These are phyloP conservation scores for Eremothecium coryli DNA, from an alignment of 1,139 yeast species.

Conservation along the genomic window DNA sequence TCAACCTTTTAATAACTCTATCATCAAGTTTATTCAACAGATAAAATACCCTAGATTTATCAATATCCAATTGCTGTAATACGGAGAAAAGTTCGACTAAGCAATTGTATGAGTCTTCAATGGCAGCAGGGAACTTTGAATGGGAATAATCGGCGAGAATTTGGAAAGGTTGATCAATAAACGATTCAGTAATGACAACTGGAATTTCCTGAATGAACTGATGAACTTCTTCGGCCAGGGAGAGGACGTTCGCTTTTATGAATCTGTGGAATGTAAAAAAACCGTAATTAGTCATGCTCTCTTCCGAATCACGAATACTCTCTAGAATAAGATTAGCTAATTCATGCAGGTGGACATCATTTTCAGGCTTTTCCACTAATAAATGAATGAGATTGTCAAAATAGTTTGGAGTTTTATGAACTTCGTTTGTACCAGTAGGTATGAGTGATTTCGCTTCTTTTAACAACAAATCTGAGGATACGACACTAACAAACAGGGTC, in stretches of 20 bases:
- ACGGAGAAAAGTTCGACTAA: too few species aligned
- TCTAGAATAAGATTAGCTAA: constrained; percentile 4
- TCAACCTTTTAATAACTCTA: constrained; percentile 11
- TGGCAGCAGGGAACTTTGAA: constrained; percentile 17
- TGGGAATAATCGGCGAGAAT: constrained; percentile 28
- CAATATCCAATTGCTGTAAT: constrained; percentile 18
- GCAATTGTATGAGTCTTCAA: too few species aligned
- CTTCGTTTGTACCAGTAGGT: constrained; percentile 3
- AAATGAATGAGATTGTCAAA: constrained; percentile 4
- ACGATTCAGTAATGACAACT: constrained; percentile 24
- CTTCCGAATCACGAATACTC: constrained; percentile 1
- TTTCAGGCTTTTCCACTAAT: not conserved
- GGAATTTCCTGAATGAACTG: constrained; percentile 31
- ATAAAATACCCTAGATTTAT: constrained; percentile 14
- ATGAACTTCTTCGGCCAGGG: constrained; percentile 20
- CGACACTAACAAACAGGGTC: not conserved
- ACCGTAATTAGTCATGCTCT: constrained; percentile 3
- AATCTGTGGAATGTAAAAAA: constrained; percentile 25
- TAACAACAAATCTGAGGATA: not conserved
- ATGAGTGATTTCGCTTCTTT: constrained; percentile 1
- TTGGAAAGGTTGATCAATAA: constrained; percentile 24
- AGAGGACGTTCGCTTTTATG: constrained; percentile 18
- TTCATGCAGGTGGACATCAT: constrained; percentile 2
- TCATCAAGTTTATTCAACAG: constrained; percentile 19
- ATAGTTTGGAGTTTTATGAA: constrained; percentile 4